Conservation (phyloP, 345 rosid species). For the Arabidopsis arenosa region DNA sequence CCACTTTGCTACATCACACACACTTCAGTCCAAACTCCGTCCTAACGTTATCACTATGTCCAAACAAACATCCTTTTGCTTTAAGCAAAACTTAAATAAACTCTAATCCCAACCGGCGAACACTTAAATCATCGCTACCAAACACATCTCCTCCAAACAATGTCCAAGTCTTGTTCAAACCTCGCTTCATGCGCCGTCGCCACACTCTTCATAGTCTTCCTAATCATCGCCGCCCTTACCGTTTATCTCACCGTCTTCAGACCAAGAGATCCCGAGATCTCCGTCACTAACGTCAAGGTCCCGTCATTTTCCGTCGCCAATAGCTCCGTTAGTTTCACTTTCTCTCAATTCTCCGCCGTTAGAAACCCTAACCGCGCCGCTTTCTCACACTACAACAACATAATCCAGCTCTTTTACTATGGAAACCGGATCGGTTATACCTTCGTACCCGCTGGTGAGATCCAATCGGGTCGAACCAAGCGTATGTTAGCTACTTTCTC, state of each 20-base stretch:
- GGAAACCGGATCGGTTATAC: constrained; percentile 87
- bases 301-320: constrained; percentile 85
- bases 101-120: constrained; percentile 22
- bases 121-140: constrained; percentile 34
- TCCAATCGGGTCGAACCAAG: constrained; percentile 81
- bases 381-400: constrained; percentile 90
- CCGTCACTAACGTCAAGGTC: constrained; percentile 76
- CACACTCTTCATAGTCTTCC: constrained; percentile 70
- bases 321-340: constrained; percentile 82
- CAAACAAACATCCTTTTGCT: constrained; percentile 32
- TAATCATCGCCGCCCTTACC: constrained; percentile 60
- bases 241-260: constrained; percentile 88
- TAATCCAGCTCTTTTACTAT: constrained; percentile 83
- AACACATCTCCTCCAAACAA: constrained; percentile 31
- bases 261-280: constrained; percentile 85
- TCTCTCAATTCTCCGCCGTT: constrained; percentile 78
- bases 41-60: constrained; percentile 15
- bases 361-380: constrained; percentile 80
- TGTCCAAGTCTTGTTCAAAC: constrained; percentile 64
- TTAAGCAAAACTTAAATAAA: background rate
- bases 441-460: constrained; percentile 93
- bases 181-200: constrained; percentile 95
- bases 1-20: background rate
- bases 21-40: background rate
- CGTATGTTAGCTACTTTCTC: constrained; percentile 82